Conservation (phyloP, 352 stramenopile genomes). For the Phytopythium helicoides region DNA sequence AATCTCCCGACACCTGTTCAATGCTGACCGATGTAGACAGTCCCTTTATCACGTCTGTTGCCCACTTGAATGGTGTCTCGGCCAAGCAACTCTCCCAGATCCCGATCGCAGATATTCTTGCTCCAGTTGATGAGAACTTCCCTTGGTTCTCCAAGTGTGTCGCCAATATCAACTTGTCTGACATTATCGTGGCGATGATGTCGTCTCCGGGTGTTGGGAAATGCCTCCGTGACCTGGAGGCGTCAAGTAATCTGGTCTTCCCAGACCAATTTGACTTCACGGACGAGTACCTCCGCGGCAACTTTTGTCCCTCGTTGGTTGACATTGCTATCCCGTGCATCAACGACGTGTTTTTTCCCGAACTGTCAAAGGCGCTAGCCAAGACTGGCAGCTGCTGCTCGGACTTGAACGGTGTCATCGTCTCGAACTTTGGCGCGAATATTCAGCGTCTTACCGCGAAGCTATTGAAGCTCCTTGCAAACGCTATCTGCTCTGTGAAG, state of each 20-base stretch:
- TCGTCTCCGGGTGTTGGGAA: neutral
- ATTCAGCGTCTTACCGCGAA: neutral
- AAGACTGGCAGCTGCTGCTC: slow-evolving; percentile 2
- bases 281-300: slow-evolving; percentile 1
- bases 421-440: neutral
- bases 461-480: slow-evolving; percentile 3
- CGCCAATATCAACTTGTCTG: slow-evolving; percentile 4
- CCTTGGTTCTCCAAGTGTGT: slow-evolving; percentile 10
- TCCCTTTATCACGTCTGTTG: slow-evolving; percentile 6
- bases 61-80: slow-evolving; percentile 5
- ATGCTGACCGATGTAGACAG: neutral
- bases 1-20: neutral
- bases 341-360: slow-evolving; percentile 5
- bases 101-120: neutral
- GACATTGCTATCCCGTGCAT: slow-evolving; percentile 5
- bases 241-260: neutral
- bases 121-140: slow-evolving; percentile 2
- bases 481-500: slow-evolving; percentile 6
- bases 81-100: slow-evolving; percentile 2
- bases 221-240: slow-evolving; percentile 2
- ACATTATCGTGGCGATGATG: neutral
- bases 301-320: slow-evolving; percentile 1
- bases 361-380: neutral
- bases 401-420: slow-evolving; percentile 2
- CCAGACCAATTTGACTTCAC: neutral